Percentiles rank a stretch among this genome's conserved stretches.
phyloP scores from a whole-genome alignment of 208 protist genomes.

The Vickermania spadyakhi region DNA sequence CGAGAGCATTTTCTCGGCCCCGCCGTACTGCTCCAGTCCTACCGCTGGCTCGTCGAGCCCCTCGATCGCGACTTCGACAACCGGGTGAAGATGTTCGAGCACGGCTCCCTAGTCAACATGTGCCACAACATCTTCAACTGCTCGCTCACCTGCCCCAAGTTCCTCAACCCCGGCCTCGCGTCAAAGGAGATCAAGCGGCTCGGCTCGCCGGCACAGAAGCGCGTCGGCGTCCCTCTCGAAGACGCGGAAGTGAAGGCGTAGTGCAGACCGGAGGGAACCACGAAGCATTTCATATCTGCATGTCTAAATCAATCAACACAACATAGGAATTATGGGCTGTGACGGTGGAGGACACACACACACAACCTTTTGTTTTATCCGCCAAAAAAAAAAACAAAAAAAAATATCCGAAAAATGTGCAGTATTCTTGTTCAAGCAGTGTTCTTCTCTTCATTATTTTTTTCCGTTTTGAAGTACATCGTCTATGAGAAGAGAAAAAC shows the following conservation, averaged over 20 bases:
- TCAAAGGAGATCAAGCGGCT: constrained; percentile 87
- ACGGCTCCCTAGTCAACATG: constrained; percentile 78
- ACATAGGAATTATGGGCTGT: too few species aligned
- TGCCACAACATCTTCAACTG: constrained; percentile 92
- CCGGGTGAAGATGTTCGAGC: constrained; percentile 80
- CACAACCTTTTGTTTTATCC: too few species aligned
- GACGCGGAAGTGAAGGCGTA: constrained; percentile 1
- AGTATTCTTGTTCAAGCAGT: too few species aligned
- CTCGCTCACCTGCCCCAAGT: constrained; percentile 86
- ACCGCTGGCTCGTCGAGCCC: constrained; percentile 86
- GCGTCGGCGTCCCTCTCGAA: constrained; percentile 38
- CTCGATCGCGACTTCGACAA: constrained; percentile 81
- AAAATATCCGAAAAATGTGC: too few species aligned
- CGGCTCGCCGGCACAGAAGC: constrained; percentile 41
- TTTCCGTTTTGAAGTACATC: too few species aligned
- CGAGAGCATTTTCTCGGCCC: constrained; percentile 85
- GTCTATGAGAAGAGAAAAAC: too few species aligned
- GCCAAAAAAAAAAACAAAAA: too few species aligned
- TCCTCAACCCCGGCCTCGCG: constrained; percentile 80
- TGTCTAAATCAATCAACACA: too few species aligned
- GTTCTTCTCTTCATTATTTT: too few species aligned
- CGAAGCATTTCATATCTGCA: too few species aligned
- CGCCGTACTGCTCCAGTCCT: constrained; percentile 83
- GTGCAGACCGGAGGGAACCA: too few species aligned
- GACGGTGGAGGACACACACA: too few species aligned